Percentiles rank a stretch among this genome's conserved stretches.
phyloP scores from a whole-genome alignment of 1,284 basidiomycete species.

The Melampsora occidentalis region DNA sequence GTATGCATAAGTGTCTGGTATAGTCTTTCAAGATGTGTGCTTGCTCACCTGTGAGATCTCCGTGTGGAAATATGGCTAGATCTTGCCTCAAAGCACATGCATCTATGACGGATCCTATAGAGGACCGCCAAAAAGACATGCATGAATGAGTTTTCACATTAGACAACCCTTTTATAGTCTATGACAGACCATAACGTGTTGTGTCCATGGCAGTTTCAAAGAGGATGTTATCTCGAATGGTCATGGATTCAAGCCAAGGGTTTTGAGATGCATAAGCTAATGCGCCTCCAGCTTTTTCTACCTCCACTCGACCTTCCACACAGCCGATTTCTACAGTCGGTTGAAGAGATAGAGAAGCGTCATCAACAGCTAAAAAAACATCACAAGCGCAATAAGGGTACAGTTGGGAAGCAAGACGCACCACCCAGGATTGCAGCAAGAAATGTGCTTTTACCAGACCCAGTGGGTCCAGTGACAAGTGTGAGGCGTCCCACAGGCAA shows the following conservation, averaged over 20 bases:
- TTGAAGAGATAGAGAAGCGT: not conserved
- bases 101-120: slow-evolving; percentile 26
- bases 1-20: not conserved
- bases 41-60: slow-evolving; percentile 32
- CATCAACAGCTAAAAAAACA: not conserved
- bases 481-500: slow-evolving; percentile 34
- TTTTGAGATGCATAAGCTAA: slow-evolving; percentile 40
- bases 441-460: slow-evolving; percentile 42
- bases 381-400: not conserved
- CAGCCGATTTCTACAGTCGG: slow-evolving; percentile 34
- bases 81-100: slow-evolving; percentile 40
- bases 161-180: not conserved
- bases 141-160: not conserved
- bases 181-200: slow-evolving; percentile 22
- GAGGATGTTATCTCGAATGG: slow-evolving; percentile 40
- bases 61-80: slow-evolving; percentile 40
- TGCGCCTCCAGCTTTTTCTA: slow-evolving; percentile 33
- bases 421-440: slow-evolving; percentile 41
- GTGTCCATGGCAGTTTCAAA: slow-evolving; percentile 38
- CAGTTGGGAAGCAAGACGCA: not conserved
- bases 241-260: slow-evolving; percentile 38
- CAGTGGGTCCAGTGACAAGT: slow-evolving; percentile 43
- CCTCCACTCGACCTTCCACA: slow-evolving; percentile 29
- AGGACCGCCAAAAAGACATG: not conserved
- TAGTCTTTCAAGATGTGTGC: not conserved